Evolutionary conservation across 176 grass and related monocot species (phyloP), one percentile per base, ranked within the genome.

Genomic region (Secale cereale): DNA sequence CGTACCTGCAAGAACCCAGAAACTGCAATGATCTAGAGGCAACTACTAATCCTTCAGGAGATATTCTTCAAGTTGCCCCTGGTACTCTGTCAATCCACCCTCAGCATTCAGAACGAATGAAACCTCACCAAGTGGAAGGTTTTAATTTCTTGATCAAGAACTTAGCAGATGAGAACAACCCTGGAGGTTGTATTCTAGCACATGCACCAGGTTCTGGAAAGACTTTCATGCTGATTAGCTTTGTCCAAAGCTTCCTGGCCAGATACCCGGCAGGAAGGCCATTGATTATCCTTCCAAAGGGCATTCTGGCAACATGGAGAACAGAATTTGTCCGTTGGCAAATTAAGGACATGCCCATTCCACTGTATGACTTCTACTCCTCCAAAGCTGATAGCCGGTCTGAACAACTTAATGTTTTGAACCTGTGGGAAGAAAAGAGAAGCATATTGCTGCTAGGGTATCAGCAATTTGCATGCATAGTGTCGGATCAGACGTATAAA

Each of bases 121-220:
- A 85, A 80, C 90, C 94, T 35, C 94, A 97, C 73, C 94, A 97
- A 57, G 57, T 94, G 31, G 92, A 97, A 85, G 90, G 94, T 43
- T 94, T 97, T 74, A 97, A 92, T 65, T 97, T 97, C 81, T 84
- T 97, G 86, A 65, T 91, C 30, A 97, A 87, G 64, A 94, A 97
- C 61, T 84, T 97, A 54, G 90, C 79, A 76, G 91, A 90, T 86
- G 91, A 97, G 62, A 86, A 88, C 45, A 89, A 91, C 29, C 92
- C 92, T 74, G 95, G 90, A 59, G 95, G 90, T 28, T 97, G 90
- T 80, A 94, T 97, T 91, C 85, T 97, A 71, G 95, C 95, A 83
- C 95, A 97, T 75, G 95, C 92, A 31, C 92, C 92, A 46, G 92
- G 95, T 69, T 94, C 95, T 40, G 95, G 95, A 23, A 97, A 97